phyloP scores from a whole-genome alignment of 305 asterid genomes.

The Rubia occidens region DNA sequence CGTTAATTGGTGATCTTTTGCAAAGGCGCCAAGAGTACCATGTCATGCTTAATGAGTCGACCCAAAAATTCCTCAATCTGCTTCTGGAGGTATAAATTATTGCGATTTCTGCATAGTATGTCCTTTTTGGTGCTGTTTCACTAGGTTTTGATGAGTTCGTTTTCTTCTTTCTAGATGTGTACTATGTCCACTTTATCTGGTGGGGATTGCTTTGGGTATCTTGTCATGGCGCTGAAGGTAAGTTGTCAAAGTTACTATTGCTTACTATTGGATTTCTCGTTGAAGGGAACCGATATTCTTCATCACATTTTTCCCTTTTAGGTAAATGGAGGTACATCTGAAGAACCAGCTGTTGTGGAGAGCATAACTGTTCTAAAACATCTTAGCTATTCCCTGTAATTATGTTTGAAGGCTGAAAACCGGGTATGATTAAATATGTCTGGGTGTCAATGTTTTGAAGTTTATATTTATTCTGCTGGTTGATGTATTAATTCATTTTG shows the following conservation, averaged over 20 bases:
- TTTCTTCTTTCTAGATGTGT: conserved; percentile 42
- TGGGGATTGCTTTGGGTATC: conserved; percentile 29
- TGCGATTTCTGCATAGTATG: conserved; percentile 7
- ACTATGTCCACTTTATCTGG: conserved; percentile 36
- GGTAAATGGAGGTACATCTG: conserved; percentile 37
- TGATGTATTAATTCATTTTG: background rate
- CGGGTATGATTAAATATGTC: conserved; percentile 42
- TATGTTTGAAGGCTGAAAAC: conserved; percentile 44
- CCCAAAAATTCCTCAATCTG: conserved; percentile 48
- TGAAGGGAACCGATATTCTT: background rate
- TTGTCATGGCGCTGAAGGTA: conserved; percentile 54
- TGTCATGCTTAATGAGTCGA: conserved; percentile 27
- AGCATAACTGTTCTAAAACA: conserved; percentile 56
- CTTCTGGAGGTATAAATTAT: conserved; percentile 56
- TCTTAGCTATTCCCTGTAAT: conserved; percentile 54
- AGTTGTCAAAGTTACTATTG: conserved; percentile 8
- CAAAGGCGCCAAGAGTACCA: conserved; percentile 39
- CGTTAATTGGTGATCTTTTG: conserved; percentile 51
- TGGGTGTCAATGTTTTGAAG: background rate
- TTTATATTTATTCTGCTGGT: background rate
- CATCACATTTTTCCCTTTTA: conserved; percentile 25
- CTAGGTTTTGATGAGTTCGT: conserved; percentile 12
- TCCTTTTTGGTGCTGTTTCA: background rate
- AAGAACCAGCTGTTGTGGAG: conserved; percentile 44
- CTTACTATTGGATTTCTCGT: conserved; percentile 8